Evolutionary conservation across 805 yeast species (phyloP).

Genomic region (Yamadazyma scolyti): DNA sequence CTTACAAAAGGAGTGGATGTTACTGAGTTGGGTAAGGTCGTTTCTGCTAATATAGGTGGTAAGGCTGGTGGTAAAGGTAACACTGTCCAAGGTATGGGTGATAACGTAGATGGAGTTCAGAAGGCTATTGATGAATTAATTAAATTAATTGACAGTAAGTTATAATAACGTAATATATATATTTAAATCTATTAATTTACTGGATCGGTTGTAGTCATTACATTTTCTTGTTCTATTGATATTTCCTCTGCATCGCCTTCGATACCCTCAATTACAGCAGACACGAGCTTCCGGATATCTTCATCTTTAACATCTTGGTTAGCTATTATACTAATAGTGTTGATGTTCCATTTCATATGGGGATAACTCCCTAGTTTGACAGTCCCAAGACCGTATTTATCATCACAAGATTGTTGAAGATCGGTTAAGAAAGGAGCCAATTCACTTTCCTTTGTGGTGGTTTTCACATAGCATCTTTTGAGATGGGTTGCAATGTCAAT

Average conservation of each 20-base stretch:
- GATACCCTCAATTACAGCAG: constrained; percentile 42
- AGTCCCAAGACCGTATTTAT: constrained; percentile 21
- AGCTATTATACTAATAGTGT: constrained; percentile 75
- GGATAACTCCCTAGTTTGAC: constrained; percentile 86
- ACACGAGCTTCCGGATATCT: constrained; percentile 43
- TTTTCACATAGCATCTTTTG: constrained; percentile 57
- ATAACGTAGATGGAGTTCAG: constrained; percentile 62
- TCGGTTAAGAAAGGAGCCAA: constrained; percentile 61
- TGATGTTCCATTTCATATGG: constrained; percentile 59
- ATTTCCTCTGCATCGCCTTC: constrained; percentile 55
- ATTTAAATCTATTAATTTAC: background rate
- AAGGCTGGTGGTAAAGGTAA: constrained; percentile 98
- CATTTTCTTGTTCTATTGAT: constrained; percentile 52
- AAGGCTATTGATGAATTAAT: constrained; percentile 73
- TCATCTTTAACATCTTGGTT: constrained; percentile 28
- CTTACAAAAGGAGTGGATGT: constrained; percentile 70
- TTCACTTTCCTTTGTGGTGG: constrained; percentile 57
- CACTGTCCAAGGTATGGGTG: constrained; percentile 96
- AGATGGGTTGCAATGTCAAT: constrained; percentile 13
- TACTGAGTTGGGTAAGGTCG: constrained; percentile 68
- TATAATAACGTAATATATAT: constrained; percentile 20
- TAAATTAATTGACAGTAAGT: constrained; percentile 56
- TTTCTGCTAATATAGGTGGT: constrained; percentile 80
- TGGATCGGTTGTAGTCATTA: constrained; percentile 31
- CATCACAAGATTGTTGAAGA: constrained; percentile 43